Evolutionary conservation across 306 rosid species (phyloP), one percentile per base, ranked within the genome.

Genomic region (Cicer bijugum): DNA sequence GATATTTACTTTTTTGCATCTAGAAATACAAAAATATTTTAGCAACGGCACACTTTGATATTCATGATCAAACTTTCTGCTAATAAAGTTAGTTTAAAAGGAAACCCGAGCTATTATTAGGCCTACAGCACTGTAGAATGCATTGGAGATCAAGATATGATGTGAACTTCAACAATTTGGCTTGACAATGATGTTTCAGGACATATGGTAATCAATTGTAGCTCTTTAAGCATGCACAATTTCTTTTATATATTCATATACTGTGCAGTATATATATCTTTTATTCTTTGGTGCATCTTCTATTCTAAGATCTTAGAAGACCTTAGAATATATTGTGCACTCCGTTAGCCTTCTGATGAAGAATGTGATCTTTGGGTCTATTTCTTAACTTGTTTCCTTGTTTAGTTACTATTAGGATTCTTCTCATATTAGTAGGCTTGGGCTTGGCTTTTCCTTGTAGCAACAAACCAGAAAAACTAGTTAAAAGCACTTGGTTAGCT

Each of bases 1-100:
- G 8, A 39, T 8, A 28, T 28, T 28, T 28, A 28, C 35, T 50
- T 67, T 59, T 47, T 74, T 40, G 58, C 8, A 60, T 60, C 43
- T 80, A n/a, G 23, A 44, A 7, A 16, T 44, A 35, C 52, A 59
- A 68, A 68, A 46, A 79, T 72, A 47, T 8, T 53, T 38, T 20
- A 53, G 53, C 62, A 17, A 12, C 16, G n/a, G 40, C 56, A 71
- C 40, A 42, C 66, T 71, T 70, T 9, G 6, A 28, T 53, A 53
- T 39, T 12, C 62, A 38, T 38, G 14, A 57, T 28, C 16, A 14
- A 43, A 9, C 55, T 44, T 5, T 40, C 71, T 66, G 38, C 7
- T 47, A 10, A 68, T 8, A 1, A 8, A 44, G 48, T 10, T 58
- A 33, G 45, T 33, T 68, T 28, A 28, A 28, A 50, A 51, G 38